Percentiles rank a stretch among this genome's conserved stretches.
phyloP scores from a whole-genome alignment of 768 basidiomycete species.

The Phylloporus sp. region DNA sequence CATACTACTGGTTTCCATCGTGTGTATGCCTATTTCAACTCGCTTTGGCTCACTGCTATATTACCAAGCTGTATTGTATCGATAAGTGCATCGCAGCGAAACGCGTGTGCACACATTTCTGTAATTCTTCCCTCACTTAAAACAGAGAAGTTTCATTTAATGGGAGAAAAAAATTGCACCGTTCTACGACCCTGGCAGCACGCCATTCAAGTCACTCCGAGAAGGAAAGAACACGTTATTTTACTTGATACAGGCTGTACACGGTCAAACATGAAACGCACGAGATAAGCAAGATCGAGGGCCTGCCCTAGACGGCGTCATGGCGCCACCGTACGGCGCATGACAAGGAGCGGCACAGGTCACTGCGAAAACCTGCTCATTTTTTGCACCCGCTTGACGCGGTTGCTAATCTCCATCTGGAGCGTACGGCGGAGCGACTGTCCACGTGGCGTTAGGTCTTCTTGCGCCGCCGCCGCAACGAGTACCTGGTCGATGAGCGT shows the following conservation, averaged over 20 bases:
- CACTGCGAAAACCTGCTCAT: constrained; percentile 41
- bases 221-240: constrained; percentile 4
- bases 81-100: constrained; percentile 1
- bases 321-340: not conserved
- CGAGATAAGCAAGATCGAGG: not conserved
- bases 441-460: constrained; percentile 43
- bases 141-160: constrained; percentile 15
- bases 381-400: constrained; percentile 68
- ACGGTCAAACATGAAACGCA: constrained; percentile 8
- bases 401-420: constrained; percentile 56
- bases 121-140: not conserved
- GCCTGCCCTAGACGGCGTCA: not conserved
- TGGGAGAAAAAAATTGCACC: not conserved
- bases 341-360: not conserved
- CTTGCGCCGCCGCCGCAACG: constrained; percentile 53
- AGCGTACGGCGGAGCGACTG: constrained; percentile 45
- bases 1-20: constrained; percentile 11
- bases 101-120: not conserved
- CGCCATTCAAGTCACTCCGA: not conserved
- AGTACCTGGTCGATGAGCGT: constrained; percentile 81
- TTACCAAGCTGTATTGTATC: constrained; percentile 24
- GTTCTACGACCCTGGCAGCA: constrained; percentile 15
- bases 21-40: constrained; percentile 13
- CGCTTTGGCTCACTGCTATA: constrained; percentile 9
- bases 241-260: constrained; percentile 1